A percentile compares a stretch with the other conserved stretches of the same genome.
Conservation (phyloP, 345 rosid genomes). For the Cardamine resedifolia region DNA sequence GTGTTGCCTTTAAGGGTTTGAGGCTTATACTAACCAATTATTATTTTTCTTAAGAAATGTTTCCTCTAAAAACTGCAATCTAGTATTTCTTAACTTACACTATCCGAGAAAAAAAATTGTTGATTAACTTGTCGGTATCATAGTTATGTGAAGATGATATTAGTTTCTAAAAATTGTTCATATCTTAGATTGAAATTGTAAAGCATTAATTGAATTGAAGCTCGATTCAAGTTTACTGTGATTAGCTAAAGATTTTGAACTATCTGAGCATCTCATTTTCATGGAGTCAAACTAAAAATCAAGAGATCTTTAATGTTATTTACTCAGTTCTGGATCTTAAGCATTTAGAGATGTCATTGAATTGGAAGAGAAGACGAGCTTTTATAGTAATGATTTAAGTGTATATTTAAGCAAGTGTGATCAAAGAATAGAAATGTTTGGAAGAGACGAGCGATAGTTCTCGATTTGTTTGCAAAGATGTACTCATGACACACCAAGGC, state of each 20-base stretch:
- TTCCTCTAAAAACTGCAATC: too few species aligned
- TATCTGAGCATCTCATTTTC: neutral
- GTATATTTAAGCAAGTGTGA: neutral
- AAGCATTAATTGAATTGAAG: neutral
- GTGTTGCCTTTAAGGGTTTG: too few species aligned
- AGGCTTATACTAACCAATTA: too few species aligned
- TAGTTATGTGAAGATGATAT: too few species aligned
- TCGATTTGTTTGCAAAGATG: too few species aligned
- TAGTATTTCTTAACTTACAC: too few species aligned
- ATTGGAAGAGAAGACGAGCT: neutral
- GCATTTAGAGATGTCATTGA: neutral
- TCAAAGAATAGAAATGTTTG: neutral
- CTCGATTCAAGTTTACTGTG: neutral
- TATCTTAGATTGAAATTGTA: neutral
- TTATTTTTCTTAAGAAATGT: too few species aligned
- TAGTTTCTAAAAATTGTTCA: neutral
- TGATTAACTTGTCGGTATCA: too few species aligned
- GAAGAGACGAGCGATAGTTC: neutral
- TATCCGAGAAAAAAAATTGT: too few species aligned
- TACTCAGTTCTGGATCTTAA: conserved; percentile 11
- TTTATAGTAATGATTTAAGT: neutral
- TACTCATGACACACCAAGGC: too few species aligned
- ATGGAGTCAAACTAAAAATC: neutral
- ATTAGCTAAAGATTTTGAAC: neutral
- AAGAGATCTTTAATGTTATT: neutral